Conservation (phyloP, 148 eudicot genomes). For the Arbutus unedo region DNA sequence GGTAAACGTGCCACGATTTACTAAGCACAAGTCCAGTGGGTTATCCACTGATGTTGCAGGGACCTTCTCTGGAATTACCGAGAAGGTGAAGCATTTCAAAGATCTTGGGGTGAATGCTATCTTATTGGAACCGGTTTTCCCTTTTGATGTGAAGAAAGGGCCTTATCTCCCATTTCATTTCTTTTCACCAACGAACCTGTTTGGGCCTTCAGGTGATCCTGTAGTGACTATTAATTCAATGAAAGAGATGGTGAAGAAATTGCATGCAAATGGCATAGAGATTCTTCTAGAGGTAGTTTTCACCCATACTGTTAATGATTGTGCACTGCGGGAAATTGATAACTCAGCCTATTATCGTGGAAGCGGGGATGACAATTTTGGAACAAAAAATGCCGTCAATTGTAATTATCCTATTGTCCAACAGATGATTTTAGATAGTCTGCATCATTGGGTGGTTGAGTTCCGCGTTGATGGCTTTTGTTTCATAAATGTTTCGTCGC, state of each 20-base stretch:
- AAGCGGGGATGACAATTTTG: constrained; percentile 25
- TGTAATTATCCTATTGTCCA: constrained; percentile 83
- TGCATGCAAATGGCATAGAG: constrained; percentile 79
- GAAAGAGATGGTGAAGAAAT: constrained; percentile 85
- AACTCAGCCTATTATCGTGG: constrained; percentile 47
- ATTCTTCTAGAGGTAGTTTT: constrained; percentile 86
- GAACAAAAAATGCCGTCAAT: constrained; percentile 47
- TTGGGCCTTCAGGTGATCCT: constrained; percentile 55
- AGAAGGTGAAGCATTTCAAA: constrained; percentile 68
- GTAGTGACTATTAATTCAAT: constrained; percentile 52
- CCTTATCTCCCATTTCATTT: constrained; percentile 84
- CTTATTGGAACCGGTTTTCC: constrained; percentile 71
- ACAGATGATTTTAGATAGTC: constrained; percentile 77
- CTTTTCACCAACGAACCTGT: constrained; percentile 53
- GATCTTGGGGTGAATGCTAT: constrained; percentile 80
- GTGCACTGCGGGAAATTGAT: constrained; percentile 51
- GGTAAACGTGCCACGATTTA: constrained; percentile 59
- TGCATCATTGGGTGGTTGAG: constrained; percentile 81
- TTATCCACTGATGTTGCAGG: constrained; percentile 55
- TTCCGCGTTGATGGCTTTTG: constrained; percentile 90
- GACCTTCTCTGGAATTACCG: constrained; percentile 67
- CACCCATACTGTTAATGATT: constrained; percentile 59
- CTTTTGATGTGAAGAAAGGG: constrained; percentile 55
- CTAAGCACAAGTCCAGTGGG: constrained; percentile 66
- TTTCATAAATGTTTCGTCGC: constrained; percentile 66